Base-by-base conservation (phyloP, 768 basidiomycete species). In the Podaxis rugospora region DNA sequence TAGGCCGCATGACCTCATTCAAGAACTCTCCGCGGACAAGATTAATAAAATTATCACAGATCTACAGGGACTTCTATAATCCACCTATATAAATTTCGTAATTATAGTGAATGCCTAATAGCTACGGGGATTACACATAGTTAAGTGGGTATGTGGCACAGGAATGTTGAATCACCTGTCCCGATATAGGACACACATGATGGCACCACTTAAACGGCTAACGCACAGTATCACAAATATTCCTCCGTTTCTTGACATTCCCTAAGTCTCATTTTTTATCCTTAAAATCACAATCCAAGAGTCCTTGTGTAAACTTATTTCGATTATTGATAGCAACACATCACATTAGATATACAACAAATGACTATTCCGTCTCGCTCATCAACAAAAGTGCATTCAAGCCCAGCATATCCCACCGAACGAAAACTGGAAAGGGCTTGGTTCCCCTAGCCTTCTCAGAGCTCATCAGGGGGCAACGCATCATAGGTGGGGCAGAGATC, bases 401-500 rank as follows among this genome's bases (percentile, higher is more conserved):
- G 46, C 9, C 23, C 0, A 25, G 23, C 4, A 23, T 11, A 4
- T 13, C 11, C 11, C 21, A 14, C 4, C 23, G 9, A 49, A 44
- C 42, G 23, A 2, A 23, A 23, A 44, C 11, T 25, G 25, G 21
- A 18, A 7, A 23, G 11, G 7, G 1, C 14, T 10, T 23, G 21
- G 3, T 27, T 16, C 21, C 23, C 7, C 11, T 23, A 23, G 18
- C 11, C 25, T 16, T 27, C 0, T 50, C 16, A 57, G 11, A 57
- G 47, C 35, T 57, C 56, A 25, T 57, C 56, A 11, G 49, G 9
- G n/a, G 61, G 61, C 23, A 59, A 32, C 11, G 46, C 50, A 39
- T 70, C 57, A 51, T 68, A 72, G 2, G 53, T 64, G 5, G 70
- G 67, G 53, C 72, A 73, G 5, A 73, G 64, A 9, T 68, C 42